Evolutionary conservation across 1,284 basidiomycete genomes (phyloP).

Genomic region (Cryptococcus floricola): DNA sequence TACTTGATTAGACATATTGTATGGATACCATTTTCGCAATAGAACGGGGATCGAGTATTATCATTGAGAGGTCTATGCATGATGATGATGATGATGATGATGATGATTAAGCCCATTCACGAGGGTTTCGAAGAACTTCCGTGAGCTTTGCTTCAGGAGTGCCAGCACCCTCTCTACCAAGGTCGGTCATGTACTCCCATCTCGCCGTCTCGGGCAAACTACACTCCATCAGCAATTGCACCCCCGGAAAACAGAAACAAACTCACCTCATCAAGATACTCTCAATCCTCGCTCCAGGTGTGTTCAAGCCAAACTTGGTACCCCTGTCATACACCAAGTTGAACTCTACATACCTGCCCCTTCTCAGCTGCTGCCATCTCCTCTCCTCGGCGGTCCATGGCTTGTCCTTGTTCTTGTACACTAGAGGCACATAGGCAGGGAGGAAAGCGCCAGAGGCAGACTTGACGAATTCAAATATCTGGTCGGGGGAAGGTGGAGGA

Average conservation of each 20-base stretch:
- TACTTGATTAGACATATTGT: not conserved
- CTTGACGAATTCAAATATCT: slow-evolving; percentile 72
- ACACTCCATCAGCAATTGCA: not conserved
- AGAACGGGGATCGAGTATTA: not conserved
- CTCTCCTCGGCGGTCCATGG: slow-evolving; percentile 62
- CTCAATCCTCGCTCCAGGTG: slow-evolving; percentile 86
- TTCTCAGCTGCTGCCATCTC: slow-evolving; percentile 82
- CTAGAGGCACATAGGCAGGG: slow-evolving; percentile 83
- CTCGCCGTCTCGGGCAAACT: slow-evolving; percentile 76
- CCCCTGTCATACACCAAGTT: slow-evolving; percentile 78
- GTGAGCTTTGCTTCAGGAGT: slow-evolving; percentile 69
- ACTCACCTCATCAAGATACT: slow-evolving; percentile 78
- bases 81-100: too few species aligned
- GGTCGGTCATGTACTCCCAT: slow-evolving; percentile 88
- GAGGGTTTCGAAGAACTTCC: slow-evolving; percentile 64
- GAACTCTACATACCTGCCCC: slow-evolving; percentile 91
- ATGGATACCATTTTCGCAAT: not conserved
- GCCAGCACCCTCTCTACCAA: slow-evolving; percentile 61
- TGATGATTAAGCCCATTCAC: slow-evolving; percentile 58
- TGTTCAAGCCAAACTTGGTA: slow-evolving; percentile 74
- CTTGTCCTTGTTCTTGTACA: slow-evolving; percentile 57
- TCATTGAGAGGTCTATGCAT: not conserved
- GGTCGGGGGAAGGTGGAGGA: slow-evolving; percentile 52
- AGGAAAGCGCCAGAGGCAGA: slow-evolving; percentile 71
- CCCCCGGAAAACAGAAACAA: not conserved